These are phyloP conservation scores for Oxytropis ochrocephala DNA, from an alignment of 306 rosid species.

Conservation along the genomic window DNA sequence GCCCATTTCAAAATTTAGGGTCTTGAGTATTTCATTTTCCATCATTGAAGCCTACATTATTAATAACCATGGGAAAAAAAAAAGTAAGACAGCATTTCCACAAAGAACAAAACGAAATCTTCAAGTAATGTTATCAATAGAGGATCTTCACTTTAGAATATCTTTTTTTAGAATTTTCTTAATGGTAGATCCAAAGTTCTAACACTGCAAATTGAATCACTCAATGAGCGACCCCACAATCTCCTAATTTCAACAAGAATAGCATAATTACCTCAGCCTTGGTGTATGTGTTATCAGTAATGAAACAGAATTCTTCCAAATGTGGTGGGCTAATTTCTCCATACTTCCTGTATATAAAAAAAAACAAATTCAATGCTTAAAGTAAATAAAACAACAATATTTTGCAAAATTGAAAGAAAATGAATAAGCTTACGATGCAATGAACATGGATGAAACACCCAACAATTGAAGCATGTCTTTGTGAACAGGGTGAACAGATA, in stretches of 20 bases:
- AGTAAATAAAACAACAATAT: background rate
- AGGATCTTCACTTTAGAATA: too few relatives aligned
- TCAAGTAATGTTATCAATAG: background rate
- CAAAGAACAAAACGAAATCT: background rate
- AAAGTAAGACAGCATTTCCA: background rate
- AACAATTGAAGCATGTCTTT: conserved; percentile 47
- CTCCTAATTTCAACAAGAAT: background rate
- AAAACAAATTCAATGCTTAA: background rate
- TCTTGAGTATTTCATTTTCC: conserved; percentile 68
- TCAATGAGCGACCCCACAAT: too few relatives aligned
- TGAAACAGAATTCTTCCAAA: conserved; percentile 60
- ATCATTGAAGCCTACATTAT: conserved; percentile 49
- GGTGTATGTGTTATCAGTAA: conserved; percentile 54
- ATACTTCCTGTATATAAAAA: conserved; percentile 45
- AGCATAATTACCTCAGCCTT: conserved; percentile 41
- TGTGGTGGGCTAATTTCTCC: conserved; percentile 73
- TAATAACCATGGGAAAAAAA: background rate
- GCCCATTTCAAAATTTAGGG: conserved; percentile 58
- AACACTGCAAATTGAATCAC: too few relatives aligned
- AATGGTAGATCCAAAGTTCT: too few relatives aligned
- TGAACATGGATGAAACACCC: conserved; percentile 66
- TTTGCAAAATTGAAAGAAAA: background rate
- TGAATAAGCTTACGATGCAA: conserved; percentile 58
- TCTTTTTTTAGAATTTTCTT: too few relatives aligned
- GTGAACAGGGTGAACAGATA: conserved; percentile 33